Base-by-base conservation (phyloP, 345 rosid genomes). In the Linum usitatissimum region DNA sequence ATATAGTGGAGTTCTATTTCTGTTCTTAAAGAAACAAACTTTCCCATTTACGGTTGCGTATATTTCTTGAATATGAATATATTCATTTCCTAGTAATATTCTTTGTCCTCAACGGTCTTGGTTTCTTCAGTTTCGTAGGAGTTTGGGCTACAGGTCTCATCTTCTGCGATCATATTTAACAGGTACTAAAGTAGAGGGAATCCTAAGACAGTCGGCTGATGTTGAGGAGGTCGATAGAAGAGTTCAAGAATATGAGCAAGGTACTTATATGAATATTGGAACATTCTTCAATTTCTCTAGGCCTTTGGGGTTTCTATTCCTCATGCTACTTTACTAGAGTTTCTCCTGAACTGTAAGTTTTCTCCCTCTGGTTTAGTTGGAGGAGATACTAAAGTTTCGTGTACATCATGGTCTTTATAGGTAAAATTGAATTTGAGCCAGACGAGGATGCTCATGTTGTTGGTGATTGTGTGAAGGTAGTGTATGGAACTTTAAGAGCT, bases 381-480 rank as follows among this genome's bases (percentile, higher is more conserved):
- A 57, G 6, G 51, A 45, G 51, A 45, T 13, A 45, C 51, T 45
- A 45, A 45, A 45, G 3, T 7, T 57, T 57, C 14, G 14, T 21
- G 28, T 18, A 21, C 60, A 57, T 57, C 15, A 21, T 10, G 34
- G 9, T 30, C 9, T 65, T 74, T 55, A 36, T 80, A 93, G 99
- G 99, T 69, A 87, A 81, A 81, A 87, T 75, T 9, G 97, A 87
- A 73, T 93, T 93, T 80, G 79, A 71, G 71, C 59, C 81, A 68
- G 87, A 85, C 65, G 99, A 93, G 79, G 99, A 93, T 73, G 94
- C 97, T 65, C 99, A 93, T 75, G 97, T 93, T 76, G 73, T 93
- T 77, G 99, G 91, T 70, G 99, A 93, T 79, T 93, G 99, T 78
- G 84, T 93, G 48, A 93, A 93, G 97, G 99, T 93, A 77, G 20